Base-by-base conservation (phyloP, 2,329 filamentous ascomycete species). In the Aspergillus tamarii region DNA sequence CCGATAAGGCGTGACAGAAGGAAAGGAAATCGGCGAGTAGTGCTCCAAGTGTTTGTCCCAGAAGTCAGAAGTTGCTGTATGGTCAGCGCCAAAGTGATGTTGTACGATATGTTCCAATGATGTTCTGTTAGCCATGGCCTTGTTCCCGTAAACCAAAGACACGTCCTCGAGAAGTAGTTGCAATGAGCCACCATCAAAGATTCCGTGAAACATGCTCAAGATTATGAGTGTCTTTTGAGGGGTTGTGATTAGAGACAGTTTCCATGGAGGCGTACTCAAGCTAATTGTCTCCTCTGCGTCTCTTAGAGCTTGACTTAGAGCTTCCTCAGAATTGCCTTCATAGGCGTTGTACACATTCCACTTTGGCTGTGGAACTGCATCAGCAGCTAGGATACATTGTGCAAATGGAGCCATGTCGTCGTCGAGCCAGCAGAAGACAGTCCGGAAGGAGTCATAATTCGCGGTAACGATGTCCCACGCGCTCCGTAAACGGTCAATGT, bases 201-300 rank as follows among this genome's bases (percentile, higher is more conserved):
- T 73, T 28, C 76, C 77, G 64, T 79, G 77, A 23, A 77, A 76
- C 63, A 78, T 72, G 65, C 75, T 74, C 32, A 78, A 63, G n/a
- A 77, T 59, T 11, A 77, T 52, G 7, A 68, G 34, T 0, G 61
- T 59, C 2, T 57, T 41, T 16, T 46, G n/a, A 1, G 48, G 34
- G 1, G 64, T 60, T 30, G 60, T 53, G 7, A 74, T 32, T 4
- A 74, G 45, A 16, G 74, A 68, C 1, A 76, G 21, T 46, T 69
- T 72, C 64, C 71, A 74, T 1, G 72, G 70, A 2, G 65, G 66
- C 4, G 34, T 55, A 19, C 36, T 57, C n/a, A 74, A 48, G 8
- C n/a, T 53, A 28, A 74, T 71, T 0, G 63, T 61, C 1, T 67
- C 48, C 28, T 74, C 72, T 0, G 69, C 70, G 12, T 67, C 45